Conservation (phyloP, 2,329 filamentous ascomycete species). For the Lachnellula hyalina region DNA sequence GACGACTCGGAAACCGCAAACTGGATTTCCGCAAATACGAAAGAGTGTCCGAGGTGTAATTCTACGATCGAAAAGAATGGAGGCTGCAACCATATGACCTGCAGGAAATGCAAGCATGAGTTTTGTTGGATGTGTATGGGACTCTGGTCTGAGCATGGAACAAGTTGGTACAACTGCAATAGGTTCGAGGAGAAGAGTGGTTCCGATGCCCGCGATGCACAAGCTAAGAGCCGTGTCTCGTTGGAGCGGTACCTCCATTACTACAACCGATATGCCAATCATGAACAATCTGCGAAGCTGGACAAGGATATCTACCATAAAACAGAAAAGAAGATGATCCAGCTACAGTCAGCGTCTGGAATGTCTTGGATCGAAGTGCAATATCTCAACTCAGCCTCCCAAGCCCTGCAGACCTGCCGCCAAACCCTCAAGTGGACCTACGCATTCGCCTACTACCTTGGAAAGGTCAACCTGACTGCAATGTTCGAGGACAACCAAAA, state of each 20-base stretch:
- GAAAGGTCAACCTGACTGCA: slow-evolving; percentile 88
- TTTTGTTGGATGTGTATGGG: slow-evolving; percentile 99
- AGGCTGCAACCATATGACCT: slow-evolving; percentile 97
- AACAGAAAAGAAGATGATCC: slow-evolving; percentile 99
- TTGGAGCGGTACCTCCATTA: slow-evolving; percentile 97
- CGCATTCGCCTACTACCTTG: slow-evolving; percentile 96
- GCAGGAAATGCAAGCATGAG: slow-evolving; percentile 89
- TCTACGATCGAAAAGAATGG: slow-evolving; percentile 99
- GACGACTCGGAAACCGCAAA: slow-evolving; percentile 98
- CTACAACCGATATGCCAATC: slow-evolving; percentile 98
- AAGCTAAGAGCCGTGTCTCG: slow-evolving; percentile 83
- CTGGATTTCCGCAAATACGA: slow-evolving; percentile 98
- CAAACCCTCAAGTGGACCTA: slow-evolving; percentile 99
- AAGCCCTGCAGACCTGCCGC: slow-evolving; percentile 92
- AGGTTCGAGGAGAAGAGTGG: slow-evolving; percentile 95
- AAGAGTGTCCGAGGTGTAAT: slow-evolving; percentile 92
- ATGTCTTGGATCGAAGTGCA: slow-evolving; percentile 99
- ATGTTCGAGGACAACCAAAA: slow-evolving; percentile 99
- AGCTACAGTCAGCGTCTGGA: slow-evolving; percentile 85
- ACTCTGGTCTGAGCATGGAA: slow-evolving; percentile 95
- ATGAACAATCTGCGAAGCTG: slow-evolving; percentile 93
- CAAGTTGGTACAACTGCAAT: slow-evolving; percentile 99
- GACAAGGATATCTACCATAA: slow-evolving; percentile 95
- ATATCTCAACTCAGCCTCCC: slow-evolving; percentile 88
- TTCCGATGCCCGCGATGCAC: slow-evolving; percentile 80